Evolutionary conservation across 441 rosid genomes (phyloP), one percentile per base, ranked within the genome.

Genomic region (Populus hybrid): DNA sequence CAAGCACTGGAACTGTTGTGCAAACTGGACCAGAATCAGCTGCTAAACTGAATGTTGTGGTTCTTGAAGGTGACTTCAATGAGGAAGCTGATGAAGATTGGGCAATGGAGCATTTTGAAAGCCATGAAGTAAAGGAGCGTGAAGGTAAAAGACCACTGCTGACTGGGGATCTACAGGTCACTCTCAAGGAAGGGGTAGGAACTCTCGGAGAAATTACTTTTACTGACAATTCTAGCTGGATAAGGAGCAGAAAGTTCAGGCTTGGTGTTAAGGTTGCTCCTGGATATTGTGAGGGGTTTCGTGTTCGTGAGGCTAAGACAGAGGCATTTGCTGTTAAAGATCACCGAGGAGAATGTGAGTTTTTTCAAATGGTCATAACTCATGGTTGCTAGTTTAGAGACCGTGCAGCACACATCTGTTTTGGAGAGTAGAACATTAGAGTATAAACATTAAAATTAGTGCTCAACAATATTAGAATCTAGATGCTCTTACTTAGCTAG

Each of bases 181-280:
- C 77, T 67, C 97, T 97, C 67, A 93, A 91, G 84, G 99, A 95
- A 81, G 99, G 99, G 7, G 90, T 97, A 28, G 99, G 99, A 85
- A 97, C 95, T 70, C 85, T 97, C n/a, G 99, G 99, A n/a, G 97
- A 93, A 67, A 94, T 97, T 81, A 88, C 89, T 73, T 97, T 97
- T 81, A 95, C 99, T 0, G 99, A 97, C 77, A 97, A 97, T 86
- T 97, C 99, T 28, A 97, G 99, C 82, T 97, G 99, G 99, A 97
- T 97, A 80, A 85, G 98, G 84, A 93, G 99, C 90, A 85, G 98
- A 83, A 97, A 97, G 88, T 94, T 97, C 85, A 89, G 99, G 86
- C 94, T 97, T 78, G 99, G 99, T 74, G 80, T 91, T 80, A 95
- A 92, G 86, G 82, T 87, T 72, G 88, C 91, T 72, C 79, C 93